phyloP scores from a whole-genome alignment of 352 stramenopile species.

The Pythium biforme region DNA sequence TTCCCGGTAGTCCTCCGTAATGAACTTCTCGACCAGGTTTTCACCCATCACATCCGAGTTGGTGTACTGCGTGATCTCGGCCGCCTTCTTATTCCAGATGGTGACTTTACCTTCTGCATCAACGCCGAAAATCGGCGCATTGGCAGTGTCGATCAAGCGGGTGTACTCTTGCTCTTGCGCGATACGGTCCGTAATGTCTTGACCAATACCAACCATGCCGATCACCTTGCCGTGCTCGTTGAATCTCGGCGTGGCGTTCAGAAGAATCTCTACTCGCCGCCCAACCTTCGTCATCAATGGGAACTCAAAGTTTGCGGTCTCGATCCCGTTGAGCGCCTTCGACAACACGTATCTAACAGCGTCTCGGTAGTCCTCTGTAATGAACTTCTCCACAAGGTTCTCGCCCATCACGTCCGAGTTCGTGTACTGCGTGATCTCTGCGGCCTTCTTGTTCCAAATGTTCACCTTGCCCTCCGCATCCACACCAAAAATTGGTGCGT shows the following conservation, averaged over 20 bases:
- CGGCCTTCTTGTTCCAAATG: slow-evolving; percentile 55
- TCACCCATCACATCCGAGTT: slow-evolving; percentile 82
- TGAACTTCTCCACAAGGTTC: slow-evolving; percentile 46
- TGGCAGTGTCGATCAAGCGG: slow-evolving; percentile 82
- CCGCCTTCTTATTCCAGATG: slow-evolving; percentile 87
- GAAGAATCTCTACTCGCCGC: slow-evolving; percentile 32
- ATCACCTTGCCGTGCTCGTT: slow-evolving; percentile 41
- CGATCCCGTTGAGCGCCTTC: slow-evolving; percentile 42
- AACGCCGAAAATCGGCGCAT: slow-evolving; percentile 83
- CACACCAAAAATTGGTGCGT: slow-evolving; percentile 81
- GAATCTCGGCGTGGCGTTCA: slow-evolving; percentile 46
- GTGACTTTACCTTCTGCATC: slow-evolving; percentile 67
- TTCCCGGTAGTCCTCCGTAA: slow-evolving; percentile 34
- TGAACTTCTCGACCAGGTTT: slow-evolving; percentile 71
- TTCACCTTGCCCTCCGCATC: slow-evolving; percentile 59
- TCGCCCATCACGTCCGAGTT: slow-evolving; percentile 37
- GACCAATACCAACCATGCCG: slow-evolving; percentile 41
- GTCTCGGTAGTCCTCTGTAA: slow-evolving; percentile 38
- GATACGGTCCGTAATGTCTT: slow-evolving; percentile 42
- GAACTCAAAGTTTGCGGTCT: slow-evolving; percentile 81
- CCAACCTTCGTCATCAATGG: slow-evolving; percentile 44
- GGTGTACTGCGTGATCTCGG: slow-evolving; percentile 83
- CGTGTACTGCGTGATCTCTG: slow-evolving; percentile 48
- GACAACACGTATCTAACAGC: slow-evolving; percentile 28
- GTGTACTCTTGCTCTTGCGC: slow-evolving; percentile 77